Conservation (phyloP, 1,284 basidiomycete genomes). For the Sporisorium iseilematis-ciliati region DNA sequence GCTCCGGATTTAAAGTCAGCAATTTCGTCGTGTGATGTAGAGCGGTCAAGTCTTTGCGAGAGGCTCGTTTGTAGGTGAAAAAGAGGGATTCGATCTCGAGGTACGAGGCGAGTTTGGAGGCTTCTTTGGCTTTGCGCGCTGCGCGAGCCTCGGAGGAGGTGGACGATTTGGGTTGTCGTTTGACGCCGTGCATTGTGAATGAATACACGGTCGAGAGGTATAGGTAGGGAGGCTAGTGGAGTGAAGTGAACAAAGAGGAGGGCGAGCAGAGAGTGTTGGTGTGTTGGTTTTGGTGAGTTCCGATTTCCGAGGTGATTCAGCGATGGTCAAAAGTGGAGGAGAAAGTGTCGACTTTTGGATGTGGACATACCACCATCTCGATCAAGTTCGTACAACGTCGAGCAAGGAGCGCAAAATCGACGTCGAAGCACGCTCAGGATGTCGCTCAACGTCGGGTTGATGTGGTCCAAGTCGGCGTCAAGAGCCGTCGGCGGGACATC, state of each 20-base stretch:
- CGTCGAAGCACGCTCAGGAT: not conserved
- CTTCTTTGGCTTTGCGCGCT: constrained; percentile 59
- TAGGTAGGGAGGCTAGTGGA: too few species aligned
- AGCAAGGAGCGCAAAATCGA: not conserved
- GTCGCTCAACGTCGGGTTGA: constrained; percentile 20
- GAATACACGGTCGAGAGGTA: not conserved
- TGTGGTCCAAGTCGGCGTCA: constrained; percentile 7
- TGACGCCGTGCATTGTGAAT: constrained; percentile 51
- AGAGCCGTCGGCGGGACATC: not conserved
- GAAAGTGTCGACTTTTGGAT: too few species aligned
- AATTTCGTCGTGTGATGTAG: constrained; percentile 59
- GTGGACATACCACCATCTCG: constrained; percentile 8
- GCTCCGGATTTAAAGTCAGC: constrained; percentile 65
- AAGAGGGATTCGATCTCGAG: constrained; percentile 49
- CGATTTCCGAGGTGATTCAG: constrained; percentile 5
- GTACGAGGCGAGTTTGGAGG: constrained; percentile 51
- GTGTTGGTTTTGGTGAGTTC: constrained; percentile 4
- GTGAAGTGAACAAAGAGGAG: not conserved
- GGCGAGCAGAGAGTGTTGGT: not conserved
- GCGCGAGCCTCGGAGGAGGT: constrained; percentile 38
- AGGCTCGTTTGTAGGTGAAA: constrained; percentile 34
- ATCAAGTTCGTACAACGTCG: not conserved
- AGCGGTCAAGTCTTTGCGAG: constrained; percentile 28
- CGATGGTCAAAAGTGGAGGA: constrained; percentile 13
- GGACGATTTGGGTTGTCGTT: constrained; percentile 33